Evolutionary conservation across 2,329 filamentous ascomycete species (phyloP).

Genomic region (Cladorrhinum sp.): DNA sequence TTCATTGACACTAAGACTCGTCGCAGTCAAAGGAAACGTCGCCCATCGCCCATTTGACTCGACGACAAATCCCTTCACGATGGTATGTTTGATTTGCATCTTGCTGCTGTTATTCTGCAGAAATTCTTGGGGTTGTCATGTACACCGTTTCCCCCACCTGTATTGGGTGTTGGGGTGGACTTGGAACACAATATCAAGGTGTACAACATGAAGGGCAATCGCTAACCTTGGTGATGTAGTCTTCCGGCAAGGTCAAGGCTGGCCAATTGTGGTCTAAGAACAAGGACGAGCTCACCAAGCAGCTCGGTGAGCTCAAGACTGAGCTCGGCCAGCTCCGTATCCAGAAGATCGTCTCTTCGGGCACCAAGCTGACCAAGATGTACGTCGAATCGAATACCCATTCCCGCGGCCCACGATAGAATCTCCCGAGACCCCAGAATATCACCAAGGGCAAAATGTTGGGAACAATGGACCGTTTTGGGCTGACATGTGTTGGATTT

Average conservation of each 20-base stretch:
- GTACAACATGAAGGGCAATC: constrained; percentile 19
- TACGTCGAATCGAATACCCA: constrained; percentile 49
- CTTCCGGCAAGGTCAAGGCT: constrained; percentile 79
- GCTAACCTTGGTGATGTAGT: constrained; percentile 46
- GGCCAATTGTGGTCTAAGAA: constrained; percentile 97
- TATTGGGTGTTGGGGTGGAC: constrained; percentile 32
- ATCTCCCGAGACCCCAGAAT: neutral
- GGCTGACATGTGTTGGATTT: constrained; percentile 27
- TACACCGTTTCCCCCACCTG: constrained; percentile 25
- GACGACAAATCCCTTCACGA: constrained; percentile 28
- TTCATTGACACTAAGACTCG: constrained; percentile 26
- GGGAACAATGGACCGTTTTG: constrained; percentile 6
- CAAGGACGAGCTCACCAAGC: constrained; percentile 97
- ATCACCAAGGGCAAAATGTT: neutral
- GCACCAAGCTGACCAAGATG: constrained; percentile 97
- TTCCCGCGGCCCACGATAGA: neutral
- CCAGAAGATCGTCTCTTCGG: constrained; percentile 95
- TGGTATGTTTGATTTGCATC: constrained; percentile 23
- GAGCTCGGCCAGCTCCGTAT: constrained; percentile 96
- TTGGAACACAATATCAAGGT: constrained; percentile 6
- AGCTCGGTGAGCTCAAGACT: constrained; percentile 90
- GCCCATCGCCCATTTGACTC: constrained; percentile 29
- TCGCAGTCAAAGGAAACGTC: constrained; percentile 28
- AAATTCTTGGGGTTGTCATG: neutral
- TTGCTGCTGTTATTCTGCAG: constrained; percentile 3